Conservation (phyloP, 2,329 filamentous ascomycete species). For the Thelonectria olida region DNA sequence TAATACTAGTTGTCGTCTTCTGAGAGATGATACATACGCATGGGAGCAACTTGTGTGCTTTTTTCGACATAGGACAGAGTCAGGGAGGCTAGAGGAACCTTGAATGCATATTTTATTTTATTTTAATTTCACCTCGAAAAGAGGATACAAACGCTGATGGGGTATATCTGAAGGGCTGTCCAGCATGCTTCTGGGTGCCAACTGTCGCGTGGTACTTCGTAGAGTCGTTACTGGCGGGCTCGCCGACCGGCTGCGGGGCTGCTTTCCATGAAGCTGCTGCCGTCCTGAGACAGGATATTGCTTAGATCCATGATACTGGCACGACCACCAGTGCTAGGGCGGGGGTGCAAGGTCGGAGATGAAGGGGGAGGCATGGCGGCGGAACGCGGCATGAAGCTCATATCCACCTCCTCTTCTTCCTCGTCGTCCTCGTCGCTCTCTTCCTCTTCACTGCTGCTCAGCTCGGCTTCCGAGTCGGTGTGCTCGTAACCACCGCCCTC, state of each 20-base stretch:
- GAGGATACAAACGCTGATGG: not conserved
- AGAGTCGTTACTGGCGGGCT: slow-evolving; percentile 35
- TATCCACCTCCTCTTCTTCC: slow-evolving; percentile 37
- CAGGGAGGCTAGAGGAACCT: not conserved
- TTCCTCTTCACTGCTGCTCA: slow-evolving; percentile 60
- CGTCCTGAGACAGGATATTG: slow-evolving; percentile 64
- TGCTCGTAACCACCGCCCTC: slow-evolving; percentile 76
- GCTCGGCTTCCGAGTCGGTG: slow-evolving; percentile 76
- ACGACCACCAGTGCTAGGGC: slow-evolving; percentile 42
- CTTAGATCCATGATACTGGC: slow-evolving; percentile 65
- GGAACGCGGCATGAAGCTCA: slow-evolving; percentile 53
- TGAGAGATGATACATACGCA: slow-evolving; percentile 1
- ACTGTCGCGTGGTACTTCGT: slow-evolving; percentile 21
- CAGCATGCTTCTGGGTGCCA: no score
- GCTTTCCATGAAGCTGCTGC: slow-evolving; percentile 65
- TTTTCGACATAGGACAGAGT: not conserved
- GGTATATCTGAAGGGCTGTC: slow-evolving; percentile 22
- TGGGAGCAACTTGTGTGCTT: not conserved
- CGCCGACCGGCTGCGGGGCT: slow-evolving; percentile 59
- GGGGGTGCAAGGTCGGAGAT: slow-evolving; percentile 49
- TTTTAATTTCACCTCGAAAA: not conserved
- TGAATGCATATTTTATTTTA: not conserved
- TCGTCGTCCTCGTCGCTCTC: slow-evolving; percentile 47
- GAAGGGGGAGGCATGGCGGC: slow-evolving; percentile 45
- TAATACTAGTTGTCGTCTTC: slow-evolving; percentile 14